Base-by-base conservation (phyloP, 2,329 filamentous ascomycete species). In the Talaromyces funiculosus region DNA sequence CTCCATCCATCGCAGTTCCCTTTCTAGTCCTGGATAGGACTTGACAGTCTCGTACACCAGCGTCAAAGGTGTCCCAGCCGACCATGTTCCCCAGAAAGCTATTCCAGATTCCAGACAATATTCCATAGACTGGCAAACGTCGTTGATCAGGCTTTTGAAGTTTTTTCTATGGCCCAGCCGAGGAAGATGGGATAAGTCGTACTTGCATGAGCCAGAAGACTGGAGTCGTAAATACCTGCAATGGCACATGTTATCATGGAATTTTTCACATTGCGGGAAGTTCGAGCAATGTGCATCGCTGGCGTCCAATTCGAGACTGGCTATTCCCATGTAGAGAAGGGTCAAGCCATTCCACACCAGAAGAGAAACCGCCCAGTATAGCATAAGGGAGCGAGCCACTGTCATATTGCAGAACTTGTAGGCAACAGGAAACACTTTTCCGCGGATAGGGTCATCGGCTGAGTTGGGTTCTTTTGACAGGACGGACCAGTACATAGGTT, bases 61-160 rank as follows among this genome's bases (percentile, higher is more conserved):
- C 5, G 49, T 57, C 24, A 64, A 29, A 43, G 58, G 55, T 24
- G 63, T 55, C 12, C 57, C 29, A 7, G 43, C 38, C 3, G 57
- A 54, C 49, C 51, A 47, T 29, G 53, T 31, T 14, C 67, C 61
- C 7, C 61, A 37, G 20, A 68, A 35, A 10, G 62, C 20, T 59
- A 67, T 67, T 1, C 67, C 62, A 3, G 69, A 64, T 38, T 68
- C 60, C 40, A 72, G 38, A 51, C 68, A 70, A 53, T 71, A 76
- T 58, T 75, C 69, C 9, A 75, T 57, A 0, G 72, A 72, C 56
- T 73, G 70, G 53, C 73, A 73, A 38, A 77, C 72, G 51, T 71
- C 70, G 18, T 67, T 68, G 6, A 67, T 71, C 53, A 71, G 61
- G 6, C 56, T 40, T 6, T 67, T 53, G 37, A 70, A 66, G 43